phyloP scores from a whole-genome alignment of 2,329 filamentous ascomycete genomes.

The Talaromyces sp. region DNA sequence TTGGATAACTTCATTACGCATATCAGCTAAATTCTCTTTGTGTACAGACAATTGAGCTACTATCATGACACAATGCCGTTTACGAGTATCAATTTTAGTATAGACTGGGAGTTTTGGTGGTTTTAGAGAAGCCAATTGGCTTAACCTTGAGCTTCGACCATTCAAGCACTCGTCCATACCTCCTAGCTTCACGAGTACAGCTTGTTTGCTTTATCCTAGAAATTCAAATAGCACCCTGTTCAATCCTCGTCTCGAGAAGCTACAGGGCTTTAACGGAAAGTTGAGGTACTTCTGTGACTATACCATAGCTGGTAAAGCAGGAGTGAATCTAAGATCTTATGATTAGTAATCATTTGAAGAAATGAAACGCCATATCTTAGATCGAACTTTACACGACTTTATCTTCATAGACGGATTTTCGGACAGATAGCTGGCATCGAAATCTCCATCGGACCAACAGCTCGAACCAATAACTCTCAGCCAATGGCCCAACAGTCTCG shows the following conservation, averaged over 20 bases:
- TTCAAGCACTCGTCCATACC: neutral
- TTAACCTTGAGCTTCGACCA: neutral
- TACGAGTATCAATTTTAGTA: neutral
- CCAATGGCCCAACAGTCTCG: neutral
- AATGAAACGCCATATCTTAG: neutral
- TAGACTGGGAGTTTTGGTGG: neutral
- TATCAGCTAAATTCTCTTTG: neutral
- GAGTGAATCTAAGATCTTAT: neutral
- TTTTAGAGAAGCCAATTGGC: neutral
- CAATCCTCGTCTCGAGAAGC: neutral
- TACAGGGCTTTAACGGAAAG: neutral
- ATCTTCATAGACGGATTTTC: neutral
- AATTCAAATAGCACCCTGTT: neutral
- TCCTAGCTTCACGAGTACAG: neutral
- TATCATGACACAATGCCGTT: neutral
- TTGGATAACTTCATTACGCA: neutral
- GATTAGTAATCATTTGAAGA: neutral
- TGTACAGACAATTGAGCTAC: neutral
- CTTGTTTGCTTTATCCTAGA: neutral
- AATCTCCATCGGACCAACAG: neutral
- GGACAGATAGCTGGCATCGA: neutral
- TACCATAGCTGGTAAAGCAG: neutral
- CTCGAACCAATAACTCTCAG: neutral
- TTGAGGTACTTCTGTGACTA: neutral
- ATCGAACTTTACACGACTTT: neutral